These are phyloP conservation scores for Neoarthrinium moseri DNA, from an alignment of 2,329 filamentous ascomycete genomes.

Conservation along the genomic window DNA sequence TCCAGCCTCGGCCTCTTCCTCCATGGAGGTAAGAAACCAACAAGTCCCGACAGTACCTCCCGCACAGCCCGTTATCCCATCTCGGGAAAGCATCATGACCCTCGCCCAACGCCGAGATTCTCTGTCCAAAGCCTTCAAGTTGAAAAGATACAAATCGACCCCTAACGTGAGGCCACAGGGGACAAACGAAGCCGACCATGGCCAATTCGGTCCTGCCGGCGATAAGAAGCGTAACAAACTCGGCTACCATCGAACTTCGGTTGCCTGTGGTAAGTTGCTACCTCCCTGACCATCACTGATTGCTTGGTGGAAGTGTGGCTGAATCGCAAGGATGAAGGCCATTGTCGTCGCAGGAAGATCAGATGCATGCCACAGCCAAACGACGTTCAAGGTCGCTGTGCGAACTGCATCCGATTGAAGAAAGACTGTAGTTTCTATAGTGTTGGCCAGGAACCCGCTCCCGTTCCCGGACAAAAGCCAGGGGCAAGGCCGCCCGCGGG, in stretches of 20 bases:
- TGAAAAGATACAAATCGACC: constrained; percentile 50
- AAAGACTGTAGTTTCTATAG: constrained; percentile 93
- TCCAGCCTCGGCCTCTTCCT: constrained; percentile 23
- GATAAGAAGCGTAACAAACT: constrained; percentile 79
- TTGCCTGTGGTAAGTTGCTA: constrained; percentile 82
- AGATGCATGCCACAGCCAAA: constrained; percentile 77
- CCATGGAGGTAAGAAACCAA: constrained; percentile 29
- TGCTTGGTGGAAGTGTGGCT: neutral
- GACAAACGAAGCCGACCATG: constrained; percentile 32
- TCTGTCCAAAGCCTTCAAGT: constrained; percentile 35
- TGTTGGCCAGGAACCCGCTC: constrained; percentile 68
- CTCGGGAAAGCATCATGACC: constrained; percentile 29
- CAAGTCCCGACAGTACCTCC: constrained; percentile 19
- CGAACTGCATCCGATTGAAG: constrained; percentile 90
- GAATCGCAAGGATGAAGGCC: constrained; percentile 54
- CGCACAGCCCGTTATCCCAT: constrained; percentile 22
- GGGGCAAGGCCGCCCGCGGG: constrained; percentile 36
- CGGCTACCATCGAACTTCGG: constrained; percentile 91
- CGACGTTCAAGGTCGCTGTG: constrained; percentile 74
- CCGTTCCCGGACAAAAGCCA: constrained; percentile 43
- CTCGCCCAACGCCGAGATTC: constrained; percentile 36
- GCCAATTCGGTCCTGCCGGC: constrained; percentile 33
- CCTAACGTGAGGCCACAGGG: constrained; percentile 45
- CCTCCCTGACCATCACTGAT: constrained; percentile 13
- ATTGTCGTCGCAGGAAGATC: constrained; percentile 92